Conservation (phyloP, 306 rosid genomes). For the Cotoneaster glaucophyllus region DNA sequence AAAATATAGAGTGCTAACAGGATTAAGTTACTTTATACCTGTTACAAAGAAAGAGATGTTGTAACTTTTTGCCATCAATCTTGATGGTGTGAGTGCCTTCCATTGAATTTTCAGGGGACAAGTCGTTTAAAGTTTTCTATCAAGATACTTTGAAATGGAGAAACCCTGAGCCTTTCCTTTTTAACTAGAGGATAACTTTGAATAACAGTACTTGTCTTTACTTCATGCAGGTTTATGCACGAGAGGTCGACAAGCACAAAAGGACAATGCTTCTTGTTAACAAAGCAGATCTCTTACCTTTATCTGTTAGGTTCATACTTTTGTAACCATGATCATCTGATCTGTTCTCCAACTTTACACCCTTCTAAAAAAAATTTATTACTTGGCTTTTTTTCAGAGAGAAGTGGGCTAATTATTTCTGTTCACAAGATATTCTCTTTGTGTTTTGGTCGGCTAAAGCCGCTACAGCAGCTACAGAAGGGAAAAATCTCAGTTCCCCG, state of each 20-base stretch:
- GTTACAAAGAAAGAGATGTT: not conserved
- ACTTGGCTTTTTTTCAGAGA: conserved; percentile 41
- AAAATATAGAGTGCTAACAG: not conserved
- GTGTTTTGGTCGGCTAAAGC: conserved; percentile 98
- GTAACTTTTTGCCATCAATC: not conserved
- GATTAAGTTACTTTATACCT: not conserved
- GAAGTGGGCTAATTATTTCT: conserved; percentile 84
- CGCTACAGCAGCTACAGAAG: conserved; percentile 72
- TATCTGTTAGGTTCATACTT: conserved; percentile 57
- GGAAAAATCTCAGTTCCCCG: conserved; percentile 40
- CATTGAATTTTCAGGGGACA: not conserved
- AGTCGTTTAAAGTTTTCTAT: not conserved
- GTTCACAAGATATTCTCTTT: conserved; percentile 56
- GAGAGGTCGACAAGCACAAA: conserved; percentile 77
- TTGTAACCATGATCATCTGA: not conserved
- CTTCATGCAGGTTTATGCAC: conserved; percentile 58
- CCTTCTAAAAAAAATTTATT: conserved; percentile 8
- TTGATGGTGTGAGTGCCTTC: not conserved
- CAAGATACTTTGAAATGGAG: not conserved
- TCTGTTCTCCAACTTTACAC: not conserved
- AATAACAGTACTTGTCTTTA: not conserved
- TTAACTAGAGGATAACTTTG: not conserved
- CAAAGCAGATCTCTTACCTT: conserved; percentile 91
- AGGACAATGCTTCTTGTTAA: conserved; percentile 83
- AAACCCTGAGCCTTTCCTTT: not conserved